Conservation (phyloP, 139 green algal species). For the Nannochloris sp. region DNA sequence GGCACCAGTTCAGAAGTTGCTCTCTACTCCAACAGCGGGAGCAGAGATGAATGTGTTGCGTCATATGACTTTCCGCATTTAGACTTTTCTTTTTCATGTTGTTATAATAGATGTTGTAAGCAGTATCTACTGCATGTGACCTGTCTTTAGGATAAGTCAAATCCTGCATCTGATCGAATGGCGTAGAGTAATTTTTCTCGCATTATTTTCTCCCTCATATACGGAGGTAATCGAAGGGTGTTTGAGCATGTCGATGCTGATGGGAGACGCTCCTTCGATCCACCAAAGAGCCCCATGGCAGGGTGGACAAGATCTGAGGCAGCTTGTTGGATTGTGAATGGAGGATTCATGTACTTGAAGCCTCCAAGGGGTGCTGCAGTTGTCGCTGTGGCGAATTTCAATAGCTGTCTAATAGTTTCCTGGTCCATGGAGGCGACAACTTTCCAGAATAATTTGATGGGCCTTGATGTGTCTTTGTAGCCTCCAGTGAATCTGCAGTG, state of each 20-base stretch:
- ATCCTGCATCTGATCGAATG: constrained; percentile 68
- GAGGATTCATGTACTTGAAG: constrained; percentile 77
- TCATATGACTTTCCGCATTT: constrained; percentile 55
- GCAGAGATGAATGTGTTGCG: constrained; percentile 67
- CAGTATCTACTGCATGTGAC: neutral
- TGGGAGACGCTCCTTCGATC: constrained; percentile 78
- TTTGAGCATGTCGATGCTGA: constrained; percentile 77
- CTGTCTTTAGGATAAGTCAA: constrained; percentile 70
- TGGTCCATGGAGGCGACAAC: constrained; percentile 44
- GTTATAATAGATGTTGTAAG: neutral
- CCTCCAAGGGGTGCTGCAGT: constrained; percentile 78
- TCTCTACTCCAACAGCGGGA: constrained; percentile 68
- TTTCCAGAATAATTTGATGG: constrained; percentile 79
- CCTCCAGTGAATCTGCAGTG: constrained; percentile 51
- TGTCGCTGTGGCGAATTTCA: constrained; percentile 82
- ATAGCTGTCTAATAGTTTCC: constrained; percentile 42
- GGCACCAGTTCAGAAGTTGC: constrained; percentile 61
- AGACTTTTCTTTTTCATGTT: neutral
- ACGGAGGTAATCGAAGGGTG: constrained; percentile 66
- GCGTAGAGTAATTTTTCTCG: constrained; percentile 85
- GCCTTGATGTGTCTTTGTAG: constrained; percentile 42
- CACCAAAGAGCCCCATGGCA: constrained; percentile 39
- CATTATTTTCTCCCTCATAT: constrained; percentile 24
- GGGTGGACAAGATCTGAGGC: constrained; percentile 40
- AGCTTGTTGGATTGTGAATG: constrained; percentile 78